A percentile compares a stretch with the other conserved stretches of the same genome.
Evolutionary conservation across 2,329 filamentous ascomycete genomes (phyloP).

Genomic region (Penicillium crustosum): DNA sequence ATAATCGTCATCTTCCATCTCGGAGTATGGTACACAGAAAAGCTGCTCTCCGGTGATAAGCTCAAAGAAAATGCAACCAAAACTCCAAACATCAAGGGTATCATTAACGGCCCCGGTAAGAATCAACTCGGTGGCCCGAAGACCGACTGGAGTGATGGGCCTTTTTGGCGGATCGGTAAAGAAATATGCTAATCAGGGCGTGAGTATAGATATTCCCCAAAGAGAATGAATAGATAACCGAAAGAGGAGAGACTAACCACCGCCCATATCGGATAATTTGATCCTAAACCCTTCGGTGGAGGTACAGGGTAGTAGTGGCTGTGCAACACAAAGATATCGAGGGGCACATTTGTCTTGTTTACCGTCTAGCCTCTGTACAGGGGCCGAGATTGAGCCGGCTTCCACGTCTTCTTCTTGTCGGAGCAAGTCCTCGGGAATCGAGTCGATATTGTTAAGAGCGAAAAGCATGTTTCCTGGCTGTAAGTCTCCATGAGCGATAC

Average conservation of each 20-base stretch:
- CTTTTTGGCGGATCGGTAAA: conserved; percentile 25
- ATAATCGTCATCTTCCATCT: conserved; percentile 32
- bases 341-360: conserved; percentile 34
- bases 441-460: conserved; percentile 20
- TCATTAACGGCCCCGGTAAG: conserved; percentile 23
- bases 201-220: conserved; percentile 15
- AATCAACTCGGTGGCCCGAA: conserved; percentile 34
- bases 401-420: conserved; percentile 24
- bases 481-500: conserved; percentile 28
- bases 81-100: conserved; percentile 34
- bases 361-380: conserved; percentile 27
- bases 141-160: conserved; percentile 25
- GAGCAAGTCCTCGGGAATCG: conserved; percentile 19
- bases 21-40: conserved; percentile 22
- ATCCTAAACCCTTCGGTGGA: conserved; percentile 24
- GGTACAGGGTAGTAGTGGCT: conserved; percentile 29
- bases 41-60: conserved; percentile 30
- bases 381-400: conserved; percentile 19
- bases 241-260: conserved; percentile 22
- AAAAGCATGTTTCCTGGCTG: conserved; percentile 29
- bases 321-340: conserved; percentile 29
- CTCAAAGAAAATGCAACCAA: conserved; percentile 36
- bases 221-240: conserved; percentile 5
- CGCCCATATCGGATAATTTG: conserved; percentile 35
- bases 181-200: conserved; percentile 24